Evolutionary conservation across 306 rosid genomes (phyloP), one percentile per base, ranked within the genome.

Genomic region (Inga laurina): DNA sequence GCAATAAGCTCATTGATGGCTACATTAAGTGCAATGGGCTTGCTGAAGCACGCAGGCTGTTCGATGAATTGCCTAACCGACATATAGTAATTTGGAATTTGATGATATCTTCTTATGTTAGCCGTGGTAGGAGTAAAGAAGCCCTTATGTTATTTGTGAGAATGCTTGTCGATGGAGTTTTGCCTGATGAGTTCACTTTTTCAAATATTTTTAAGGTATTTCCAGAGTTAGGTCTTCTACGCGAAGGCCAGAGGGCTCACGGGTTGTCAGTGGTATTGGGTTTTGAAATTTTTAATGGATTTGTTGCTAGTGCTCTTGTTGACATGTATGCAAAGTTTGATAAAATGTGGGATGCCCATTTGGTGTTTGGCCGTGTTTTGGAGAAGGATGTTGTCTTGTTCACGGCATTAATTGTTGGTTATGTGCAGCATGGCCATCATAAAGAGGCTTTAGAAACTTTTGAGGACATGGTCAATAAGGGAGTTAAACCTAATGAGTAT

Each of bases 191-290:
- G 5, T 89, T 76, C 85, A 89, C 97, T 0, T 90, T 89, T 68
- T 90, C 94, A 43, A 78, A 92, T 16, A 81, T 93, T 69, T 90
- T 86, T 43, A 93, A 93, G 90, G 94, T 90, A 1, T 87, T 93
- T 81, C 77, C 91, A 34, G 83, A 85, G 72, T 74, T 87, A 84
- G 89, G 88, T 69, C 75, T 90, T 10, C 74, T 74, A 4, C 54
- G 78, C 30, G 48, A 66, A 37, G 93, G 90, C 49, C 89, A 78
- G 66, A 81, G 79, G 76, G 94, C 90, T 82, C 97, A 91, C 73
- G 94, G 91, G 77, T 78, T 91, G 86, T 85, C 95, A 8, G 90
- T 89, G 85, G 89, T 91, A 83, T 82, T 91, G 85, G 95, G 95
- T 51, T 86, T 86, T 83, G 94, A 93, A 73, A 86, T 86, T 16